These are phyloP conservation scores for Termitomyces sp. DNA, from an alignment of 768 basidiomycete species.

Conservation along the genomic window DNA sequence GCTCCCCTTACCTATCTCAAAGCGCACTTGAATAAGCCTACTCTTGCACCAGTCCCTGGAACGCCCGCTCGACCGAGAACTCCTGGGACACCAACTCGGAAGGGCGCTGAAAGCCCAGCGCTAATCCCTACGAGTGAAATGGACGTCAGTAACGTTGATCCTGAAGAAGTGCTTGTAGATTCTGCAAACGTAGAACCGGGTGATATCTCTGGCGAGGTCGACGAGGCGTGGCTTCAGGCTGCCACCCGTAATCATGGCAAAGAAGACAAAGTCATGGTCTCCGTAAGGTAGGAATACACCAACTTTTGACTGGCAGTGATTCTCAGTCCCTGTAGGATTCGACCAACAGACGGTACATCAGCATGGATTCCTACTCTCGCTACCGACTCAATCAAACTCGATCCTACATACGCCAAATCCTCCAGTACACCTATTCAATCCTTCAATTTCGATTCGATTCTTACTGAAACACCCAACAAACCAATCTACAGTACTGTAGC, in stretches of 20 bases:
- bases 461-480: constrained; percentile 78
- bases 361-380: constrained; percentile 53
- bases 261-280: constrained; percentile 85
- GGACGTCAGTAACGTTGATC: constrained; percentile 72
- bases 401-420: constrained; percentile 50
- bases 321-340: constrained; percentile 42
- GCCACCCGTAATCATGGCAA: constrained; percentile 52
- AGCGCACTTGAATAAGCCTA: constrained; percentile 21
- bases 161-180: constrained; percentile 75
- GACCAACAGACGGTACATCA: constrained; percentile 47
- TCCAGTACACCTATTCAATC: constrained; percentile 25
- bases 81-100: constrained; percentile 46
- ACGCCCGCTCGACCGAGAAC: constrained; percentile 59
- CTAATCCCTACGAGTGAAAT: constrained; percentile 56
- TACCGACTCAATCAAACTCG: constrained; percentile 57
- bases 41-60: constrained; percentile 46
- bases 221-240: constrained; percentile 49
- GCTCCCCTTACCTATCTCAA: constrained; percentile 36
- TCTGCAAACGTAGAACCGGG: constrained; percentile 64
- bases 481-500: constrained; percentile 75
- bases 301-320: constrained; percentile 5
- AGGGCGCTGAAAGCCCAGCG: constrained; percentile 45
- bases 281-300: constrained; percentile 55
- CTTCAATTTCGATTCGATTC: constrained; percentile 73
- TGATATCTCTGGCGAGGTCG: constrained; percentile 68